Base-by-base conservation (phyloP, 140 eudicot genomes). In the Erigeron philadelphicus region DNA sequence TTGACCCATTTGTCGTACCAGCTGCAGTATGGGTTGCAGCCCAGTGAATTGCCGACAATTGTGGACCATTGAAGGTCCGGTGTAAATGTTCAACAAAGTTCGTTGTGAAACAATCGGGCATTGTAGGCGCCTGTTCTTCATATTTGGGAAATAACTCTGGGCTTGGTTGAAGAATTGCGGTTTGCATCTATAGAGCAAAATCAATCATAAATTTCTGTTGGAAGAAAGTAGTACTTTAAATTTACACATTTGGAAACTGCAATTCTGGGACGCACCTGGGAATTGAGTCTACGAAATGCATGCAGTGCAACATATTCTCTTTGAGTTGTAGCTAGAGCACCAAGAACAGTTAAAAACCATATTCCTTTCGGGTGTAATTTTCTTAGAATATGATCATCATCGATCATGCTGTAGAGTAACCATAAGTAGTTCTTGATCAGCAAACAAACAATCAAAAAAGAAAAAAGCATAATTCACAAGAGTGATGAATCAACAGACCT, bases 21-120 rank as follows among this genome's bases (percentile, higher is more conserved):
- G 98, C 96, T 9, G 96, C 98, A 45, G 98, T 93, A 72, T 93
- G 98, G 69, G 76, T 93, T 21, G 98, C 98, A 61, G 98, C 98
- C 98, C 98, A 93, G 71, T 93, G 98, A 53, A 93, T 93, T 58
- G 98, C 96, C n/a, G 86, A 89, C 65, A 93, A 74, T 76, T 93
- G 98, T 15, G 98, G 98, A 8, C 57, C 85, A 52, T 93, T 93
- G 16, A 93, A 93, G n/a, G 90, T 86, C 71, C 81, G 81, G 72
- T 78, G 93, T 38, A 93, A 76, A 76, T 93, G 62, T 17, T 89
- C 96, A 75, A 82, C 77, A 75, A 93, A 93, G 78, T 81, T 84
- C 60, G 96, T 90, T 35, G 98, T 93, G 53, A 93, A 93, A 78
- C 96, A 93, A 35, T 93, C 98, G 9, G 96, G 96, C 90, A 89